Evolutionary conservation across 2,329 filamentous ascomycete species (phyloP), one percentile per base, ranked within the genome.

Genomic region (Neopestalotiopsis sp.): DNA sequence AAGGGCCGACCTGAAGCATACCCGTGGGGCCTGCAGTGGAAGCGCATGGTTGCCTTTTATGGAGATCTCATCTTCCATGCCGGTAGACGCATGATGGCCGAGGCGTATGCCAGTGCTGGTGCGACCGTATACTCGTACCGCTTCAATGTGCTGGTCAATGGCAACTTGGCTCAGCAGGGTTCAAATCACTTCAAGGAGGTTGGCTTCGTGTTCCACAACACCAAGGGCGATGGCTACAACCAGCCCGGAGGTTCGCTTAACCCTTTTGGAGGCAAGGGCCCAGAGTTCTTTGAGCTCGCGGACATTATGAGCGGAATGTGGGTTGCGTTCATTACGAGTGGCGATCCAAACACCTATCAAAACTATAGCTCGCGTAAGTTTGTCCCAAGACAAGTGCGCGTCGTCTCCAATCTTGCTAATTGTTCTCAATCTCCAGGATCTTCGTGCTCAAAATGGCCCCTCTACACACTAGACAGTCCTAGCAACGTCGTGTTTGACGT

Each of bases 11-110:
- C 80, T 80, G 1, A 84, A 86, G 66, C 73, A 85, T 5, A 81
- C 84, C 38, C 86, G 86, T 80, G 81, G 85, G 66, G 81, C 81
- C 58, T 56, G 62, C 70, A 70, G 66, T 71, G 32, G 42, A 66
- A 68, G 59, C 68, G 70, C n/a, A 62, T 59, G 30, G 57, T 66
- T 9, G 68, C 68, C 30, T 88, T 82, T 71, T 77, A 77, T 6
- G 89, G 89, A 38, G 89, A 91, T 77, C 79, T 81, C 7, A 75
- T 80, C 64, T 87, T 91, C 79, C 87, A 89, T 68, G 85, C 85
- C 2, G 84, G 85, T 30, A 83, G 89, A 4, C 59, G 85, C 71
- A 73, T 82, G 3, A 85, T 80, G 68, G 72, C 81, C 0, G 69
- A 73, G 3, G 76, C 73, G 0, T 76, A 76, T 1, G 71, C 77